Percentiles rank a stretch among this genome's conserved stretches.
Conservation (phyloP, 1,284 basidiomycete species). For the Pyrrhoderma noxium region DNA sequence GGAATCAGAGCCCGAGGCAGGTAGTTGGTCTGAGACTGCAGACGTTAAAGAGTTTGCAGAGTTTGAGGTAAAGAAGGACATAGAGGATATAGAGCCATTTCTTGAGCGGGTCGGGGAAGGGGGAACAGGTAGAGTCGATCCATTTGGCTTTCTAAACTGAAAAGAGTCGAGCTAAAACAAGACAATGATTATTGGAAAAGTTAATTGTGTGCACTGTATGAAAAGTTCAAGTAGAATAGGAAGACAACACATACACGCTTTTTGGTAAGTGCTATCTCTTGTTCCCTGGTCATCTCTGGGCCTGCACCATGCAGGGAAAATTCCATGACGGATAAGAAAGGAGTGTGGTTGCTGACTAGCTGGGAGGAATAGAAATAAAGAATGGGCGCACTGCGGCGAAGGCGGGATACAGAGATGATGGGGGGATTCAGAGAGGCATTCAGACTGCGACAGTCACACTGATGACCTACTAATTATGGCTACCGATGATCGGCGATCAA, state of each 20-base stretch:
- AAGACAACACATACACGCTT: conserved; percentile 39
- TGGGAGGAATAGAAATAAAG: conserved; percentile 11
- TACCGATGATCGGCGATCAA: too few species aligned
- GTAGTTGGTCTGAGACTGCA: conserved; percentile 28
- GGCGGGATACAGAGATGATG: not conserved
- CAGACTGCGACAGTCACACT: too few species aligned
- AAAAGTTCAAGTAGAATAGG: too few species aligned
- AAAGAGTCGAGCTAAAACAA: conserved; percentile 54
- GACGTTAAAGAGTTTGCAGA: conserved; percentile 27
- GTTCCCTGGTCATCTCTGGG: conserved; percentile 13
- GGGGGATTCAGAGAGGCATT: too few species aligned
- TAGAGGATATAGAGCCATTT: conserved; percentile 40
- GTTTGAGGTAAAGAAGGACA: conserved; percentile 35
- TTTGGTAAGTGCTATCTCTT: conserved; percentile 35
- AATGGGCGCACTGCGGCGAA: not conserved
- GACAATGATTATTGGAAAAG: not conserved
- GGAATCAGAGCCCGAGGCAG: conserved; percentile 32
- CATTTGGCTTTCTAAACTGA: conserved; percentile 39
- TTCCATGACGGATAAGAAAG: conserved; percentile 6
- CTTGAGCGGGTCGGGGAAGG: conserved; percentile 40
- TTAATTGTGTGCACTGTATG: conserved; percentile 6
- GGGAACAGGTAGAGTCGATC: conserved; percentile 26
- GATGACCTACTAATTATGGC: too few species aligned
- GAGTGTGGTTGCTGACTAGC: conserved; percentile 18
- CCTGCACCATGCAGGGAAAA: conserved; percentile 11